A percentile compares a stretch with the other conserved stretches of the same genome.
Evolutionary conservation across 2,329 filamentous ascomycete species (phyloP).

Genomic region (Hypoxylon sp.): DNA sequence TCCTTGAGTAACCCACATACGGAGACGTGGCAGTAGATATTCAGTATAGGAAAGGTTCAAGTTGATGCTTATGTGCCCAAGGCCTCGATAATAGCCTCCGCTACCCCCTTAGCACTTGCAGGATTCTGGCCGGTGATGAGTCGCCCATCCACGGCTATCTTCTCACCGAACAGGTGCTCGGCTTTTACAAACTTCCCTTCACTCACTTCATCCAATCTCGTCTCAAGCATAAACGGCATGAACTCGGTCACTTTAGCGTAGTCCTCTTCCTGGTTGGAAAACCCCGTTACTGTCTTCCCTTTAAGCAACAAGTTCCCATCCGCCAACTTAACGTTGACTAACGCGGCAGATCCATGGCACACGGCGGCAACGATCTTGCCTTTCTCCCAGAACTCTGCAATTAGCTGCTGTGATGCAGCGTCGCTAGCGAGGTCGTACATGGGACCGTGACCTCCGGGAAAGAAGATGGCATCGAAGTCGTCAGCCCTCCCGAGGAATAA

Average conservation of each 20-base stretch:
- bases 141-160: background rate
- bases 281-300: background rate
- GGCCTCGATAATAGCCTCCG: background rate
- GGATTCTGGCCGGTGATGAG: slow-evolving; percentile 1
- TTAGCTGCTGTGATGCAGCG: background rate
- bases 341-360: background rate
- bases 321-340: background rate
- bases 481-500: background rate
- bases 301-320: background rate
- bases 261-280: background rate
- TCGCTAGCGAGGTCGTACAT: background rate
- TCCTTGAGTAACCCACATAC: too few species aligned
- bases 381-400: background rate
- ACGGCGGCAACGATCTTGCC: background rate
- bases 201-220: background rate
- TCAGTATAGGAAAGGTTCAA: background rate
- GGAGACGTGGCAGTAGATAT: too few species aligned
- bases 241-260: background rate
- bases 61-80: background rate
- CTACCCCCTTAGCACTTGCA: background rate
- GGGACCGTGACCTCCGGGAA: background rate
- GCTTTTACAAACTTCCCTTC: background rate
- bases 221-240: background rate
- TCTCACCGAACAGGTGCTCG: background rate
- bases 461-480: background rate